phyloP scores from a whole-genome alignment of 2,329 filamentous ascomycete genomes.

The Bertia moriformis region DNA sequence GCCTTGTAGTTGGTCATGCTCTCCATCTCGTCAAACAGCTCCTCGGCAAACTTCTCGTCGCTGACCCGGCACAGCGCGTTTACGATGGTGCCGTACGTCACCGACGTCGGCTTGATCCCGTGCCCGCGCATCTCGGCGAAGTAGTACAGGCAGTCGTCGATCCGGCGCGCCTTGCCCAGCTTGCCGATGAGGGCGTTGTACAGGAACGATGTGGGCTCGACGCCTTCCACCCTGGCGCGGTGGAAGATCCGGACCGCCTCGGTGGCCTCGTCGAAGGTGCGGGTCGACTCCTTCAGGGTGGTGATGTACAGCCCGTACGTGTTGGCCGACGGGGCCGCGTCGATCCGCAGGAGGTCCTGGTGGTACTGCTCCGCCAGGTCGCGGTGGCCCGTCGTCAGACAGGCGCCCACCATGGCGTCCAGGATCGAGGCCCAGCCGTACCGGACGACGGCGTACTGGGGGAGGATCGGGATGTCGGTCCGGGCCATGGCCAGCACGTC shows the following conservation, averaged over 20 bases:
- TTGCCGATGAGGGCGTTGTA: slow-evolving; percentile 98
- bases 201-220: slow-evolving; percentile 88
- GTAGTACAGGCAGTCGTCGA: slow-evolving; percentile 95
- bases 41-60: slow-evolving; percentile 93
- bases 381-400: slow-evolving; percentile 69
- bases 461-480: slow-evolving; percentile 69
- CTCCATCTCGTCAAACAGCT: slow-evolving; percentile 99
- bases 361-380: slow-evolving; percentile 73
- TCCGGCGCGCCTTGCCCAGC: slow-evolving; percentile 90
- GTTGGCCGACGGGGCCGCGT: slow-evolving; percentile 83
- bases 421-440: slow-evolving; percentile 95
- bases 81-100: slow-evolving; percentile 96
- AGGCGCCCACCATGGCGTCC: slow-evolving; percentile 91
- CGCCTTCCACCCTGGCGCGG: slow-evolving; percentile 80
- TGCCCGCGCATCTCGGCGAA: slow-evolving; percentile 93
- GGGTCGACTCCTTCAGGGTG: slow-evolving; percentile 86
- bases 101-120: slow-evolving; percentile 86
- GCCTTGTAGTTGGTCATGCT: slow-evolving; percentile 98
- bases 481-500: slow-evolving; percentile 83
- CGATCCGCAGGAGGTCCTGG: slow-evolving; percentile 80
- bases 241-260: slow-evolving; percentile 97
- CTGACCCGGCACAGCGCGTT: slow-evolving; percentile 94
- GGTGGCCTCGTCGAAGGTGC: slow-evolving; percentile 93
- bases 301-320: slow-evolving; percentile 98
- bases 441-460: slow-evolving; percentile 73